Conservation (phyloP, 2,329 filamentous ascomycete genomes). For the Aureobasidium sp. region DNA sequence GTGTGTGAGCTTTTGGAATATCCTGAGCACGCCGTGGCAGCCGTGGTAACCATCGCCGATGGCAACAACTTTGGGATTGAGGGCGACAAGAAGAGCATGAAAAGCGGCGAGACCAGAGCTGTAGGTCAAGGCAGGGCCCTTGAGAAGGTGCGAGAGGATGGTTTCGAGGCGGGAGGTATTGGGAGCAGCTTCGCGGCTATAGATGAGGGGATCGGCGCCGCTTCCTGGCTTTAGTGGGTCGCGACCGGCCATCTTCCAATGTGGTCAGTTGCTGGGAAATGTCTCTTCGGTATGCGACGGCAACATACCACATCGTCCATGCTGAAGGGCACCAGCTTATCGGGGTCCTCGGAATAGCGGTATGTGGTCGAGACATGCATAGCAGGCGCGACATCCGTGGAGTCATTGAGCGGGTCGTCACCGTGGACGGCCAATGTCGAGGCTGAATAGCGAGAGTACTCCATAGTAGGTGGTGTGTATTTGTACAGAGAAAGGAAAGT, state of each 20-base stretch:
- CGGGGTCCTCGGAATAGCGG: slow-evolving; percentile 67
- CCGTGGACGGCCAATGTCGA: slow-evolving; percentile 29
- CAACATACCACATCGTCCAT: slow-evolving; percentile 46
- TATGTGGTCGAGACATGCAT: slow-evolving; percentile 90
- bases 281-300: not conserved
- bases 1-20: slow-evolving; percentile 69
- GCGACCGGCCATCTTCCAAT: slow-evolving; percentile 15
- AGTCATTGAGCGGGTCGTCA: slow-evolving; percentile 30
- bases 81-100: slow-evolving; percentile 74
- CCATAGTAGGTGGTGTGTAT: not conserved
- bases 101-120: slow-evolving; percentile 80
- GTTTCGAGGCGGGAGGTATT: slow-evolving; percentile 81
- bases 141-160: slow-evolving; percentile 66
- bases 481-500: not conserved
- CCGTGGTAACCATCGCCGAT: slow-evolving; percentile 88
- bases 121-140: slow-evolving; percentile 68
- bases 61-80: slow-evolving; percentile 76
- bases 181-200: slow-evolving; percentile 72
- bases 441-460: slow-evolving; percentile 21
- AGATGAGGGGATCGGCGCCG: slow-evolving; percentile 60
- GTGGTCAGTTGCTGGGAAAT: slow-evolving; percentile 6
- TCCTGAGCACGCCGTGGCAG: slow-evolving; percentile 73
- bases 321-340: slow-evolving; percentile 49
- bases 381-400: slow-evolving; percentile 72
- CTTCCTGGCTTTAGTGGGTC: slow-evolving; percentile 35